These are phyloP conservation scores for Bombardia bombarda DNA, from an alignment of 495 filamentous ascomycete species.

Conservation along the genomic window DNA sequence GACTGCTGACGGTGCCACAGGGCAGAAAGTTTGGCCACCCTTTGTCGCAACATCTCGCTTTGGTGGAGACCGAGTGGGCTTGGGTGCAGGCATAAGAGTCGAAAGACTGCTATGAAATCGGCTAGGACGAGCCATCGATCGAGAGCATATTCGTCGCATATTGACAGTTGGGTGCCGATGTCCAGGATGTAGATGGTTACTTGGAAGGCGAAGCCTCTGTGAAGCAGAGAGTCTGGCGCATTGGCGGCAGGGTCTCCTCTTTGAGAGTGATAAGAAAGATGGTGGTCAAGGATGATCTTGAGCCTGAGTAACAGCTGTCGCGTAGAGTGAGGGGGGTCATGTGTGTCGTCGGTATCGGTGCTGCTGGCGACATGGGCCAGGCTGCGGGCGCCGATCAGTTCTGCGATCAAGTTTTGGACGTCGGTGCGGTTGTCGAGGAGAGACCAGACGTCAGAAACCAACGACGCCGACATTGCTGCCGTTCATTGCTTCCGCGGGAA, in stretches of 20 bases:
- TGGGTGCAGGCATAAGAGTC: neutral
- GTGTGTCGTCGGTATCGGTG: too few species aligned
- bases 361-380: neutral
- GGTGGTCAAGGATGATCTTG: constrained; percentile 6
- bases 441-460: neutral
- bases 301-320: constrained; percentile 6
- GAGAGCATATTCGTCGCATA: neutral
- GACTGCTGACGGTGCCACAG: neutral
- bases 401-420: neutral
- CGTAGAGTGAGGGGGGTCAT: neutral
- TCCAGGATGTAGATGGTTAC: neutral
- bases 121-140: neutral
- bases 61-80: neutral
- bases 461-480: constrained; percentile 1
- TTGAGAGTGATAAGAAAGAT: neutral
- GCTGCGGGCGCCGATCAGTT: constrained; percentile 5
- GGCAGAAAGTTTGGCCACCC: neutral
- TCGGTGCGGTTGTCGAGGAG: constrained; percentile 1
- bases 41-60: neutral
- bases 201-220: neutral
- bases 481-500: neutral
- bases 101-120: neutral
- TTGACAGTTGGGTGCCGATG: neutral
- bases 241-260: neutral
- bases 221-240: neutral